These are phyloP conservation scores for Diplodia seriata DNA, from an alignment of 2,329 filamentous ascomycete species.

Conservation along the genomic window DNA sequence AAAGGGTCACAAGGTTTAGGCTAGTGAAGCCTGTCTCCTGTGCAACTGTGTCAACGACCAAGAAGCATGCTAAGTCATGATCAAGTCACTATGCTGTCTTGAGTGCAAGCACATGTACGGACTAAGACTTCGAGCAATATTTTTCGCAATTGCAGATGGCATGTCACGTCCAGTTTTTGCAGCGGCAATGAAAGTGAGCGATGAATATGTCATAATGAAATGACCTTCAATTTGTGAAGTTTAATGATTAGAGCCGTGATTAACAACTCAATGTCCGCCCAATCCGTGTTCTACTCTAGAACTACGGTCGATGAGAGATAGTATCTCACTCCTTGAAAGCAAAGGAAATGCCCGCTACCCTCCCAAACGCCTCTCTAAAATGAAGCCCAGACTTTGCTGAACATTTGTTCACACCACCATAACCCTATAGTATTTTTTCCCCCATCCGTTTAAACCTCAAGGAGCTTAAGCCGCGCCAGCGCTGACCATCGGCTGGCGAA, in stretches of 20 bases:
- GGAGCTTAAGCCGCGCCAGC: slow-evolving; percentile 79
- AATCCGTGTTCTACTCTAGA: neutral
- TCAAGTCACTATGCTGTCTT: neutral
- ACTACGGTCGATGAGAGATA: slow-evolving; percentile 7
- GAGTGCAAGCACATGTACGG: neutral
- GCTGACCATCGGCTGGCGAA: slow-evolving; percentile 77
- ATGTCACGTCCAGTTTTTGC: neutral
- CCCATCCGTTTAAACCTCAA: slow-evolving; percentile 3
- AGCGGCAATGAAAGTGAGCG: neutral
- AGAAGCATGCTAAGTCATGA: neutral
- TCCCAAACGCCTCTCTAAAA: slow-evolving; percentile 17
- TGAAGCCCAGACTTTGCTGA: neutral
- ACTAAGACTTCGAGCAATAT: neutral
- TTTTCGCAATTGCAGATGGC: neutral
- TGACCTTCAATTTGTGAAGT: slow-evolving; percentile 14
- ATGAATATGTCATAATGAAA: neutral
- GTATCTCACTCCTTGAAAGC: slow-evolving; percentile 3
- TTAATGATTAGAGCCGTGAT: slow-evolving; percentile 3
- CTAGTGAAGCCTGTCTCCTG: neutral
- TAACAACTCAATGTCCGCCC: slow-evolving; percentile 15
- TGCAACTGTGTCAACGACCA: neutral
- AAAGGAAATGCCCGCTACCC: slow-evolving; percentile 10
- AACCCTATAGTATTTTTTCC: neutral
- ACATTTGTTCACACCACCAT: slow-evolving; percentile 8
- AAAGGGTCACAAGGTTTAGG: neutral